These are phyloP conservation scores for Litsea cubeba DNA, from an alignment of 164 flowering plant species.

Conservation along the genomic window DNA sequence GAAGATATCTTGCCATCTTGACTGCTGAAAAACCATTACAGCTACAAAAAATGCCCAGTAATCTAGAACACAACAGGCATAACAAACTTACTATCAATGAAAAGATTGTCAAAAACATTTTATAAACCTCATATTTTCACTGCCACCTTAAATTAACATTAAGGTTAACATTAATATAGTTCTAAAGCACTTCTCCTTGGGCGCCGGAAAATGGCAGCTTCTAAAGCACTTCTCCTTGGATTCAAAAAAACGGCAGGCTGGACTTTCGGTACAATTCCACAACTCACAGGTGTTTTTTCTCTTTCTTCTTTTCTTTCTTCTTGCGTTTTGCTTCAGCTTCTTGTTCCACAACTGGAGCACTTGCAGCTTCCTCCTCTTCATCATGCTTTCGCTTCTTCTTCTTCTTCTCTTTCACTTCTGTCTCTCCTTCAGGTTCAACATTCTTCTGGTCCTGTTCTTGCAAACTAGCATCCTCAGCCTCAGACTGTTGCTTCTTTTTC, in stretches of 20 bases:
- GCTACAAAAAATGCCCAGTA: too few species aligned
- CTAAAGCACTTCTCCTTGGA: neutral
- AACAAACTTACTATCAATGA: too few species aligned
- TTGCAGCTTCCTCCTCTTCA: constrained; percentile 23
- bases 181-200: neutral
- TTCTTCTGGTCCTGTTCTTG: constrained; percentile 9
- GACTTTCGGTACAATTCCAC: neutral
- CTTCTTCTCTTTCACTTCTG: constrained; percentile 15
- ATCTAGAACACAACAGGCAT: too few species aligned
- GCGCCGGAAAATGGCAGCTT: neutral
- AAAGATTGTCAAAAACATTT: too few species aligned
- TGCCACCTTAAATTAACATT: too few species aligned
- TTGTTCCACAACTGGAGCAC: neutral
- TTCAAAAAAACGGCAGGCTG: constrained; percentile 1
- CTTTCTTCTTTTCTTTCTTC: constrained; percentile 48
- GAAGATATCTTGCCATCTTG: too few species aligned
- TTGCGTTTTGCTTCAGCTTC: constrained; percentile 25
- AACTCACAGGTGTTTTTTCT: constrained; percentile 26
- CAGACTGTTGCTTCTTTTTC: constrained; percentile 31
- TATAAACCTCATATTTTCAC: too few species aligned
- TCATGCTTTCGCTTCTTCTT: constrained; percentile 52
- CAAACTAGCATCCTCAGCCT: constrained; percentile 10
- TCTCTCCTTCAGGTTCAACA: constrained; percentile 17
- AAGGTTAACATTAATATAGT: too few species aligned
- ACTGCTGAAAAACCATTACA: too few species aligned